Evolutionary conservation across 2,329 filamentous ascomycete genomes (phyloP).

Genomic region (Septoria linicola): DNA sequence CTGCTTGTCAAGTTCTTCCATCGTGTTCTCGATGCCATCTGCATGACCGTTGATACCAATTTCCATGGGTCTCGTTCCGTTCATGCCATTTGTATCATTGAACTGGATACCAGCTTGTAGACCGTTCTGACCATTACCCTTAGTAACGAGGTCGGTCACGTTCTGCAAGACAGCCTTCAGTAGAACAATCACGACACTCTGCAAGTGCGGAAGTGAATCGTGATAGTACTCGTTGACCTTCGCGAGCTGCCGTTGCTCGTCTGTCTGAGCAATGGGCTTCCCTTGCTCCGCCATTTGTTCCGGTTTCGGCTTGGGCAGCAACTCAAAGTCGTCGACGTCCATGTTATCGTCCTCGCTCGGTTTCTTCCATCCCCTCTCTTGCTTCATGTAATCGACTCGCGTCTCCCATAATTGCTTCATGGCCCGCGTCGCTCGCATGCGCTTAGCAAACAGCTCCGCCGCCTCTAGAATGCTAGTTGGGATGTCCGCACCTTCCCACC

Average conservation of each 20-base stretch:
- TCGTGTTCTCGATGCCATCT: conserved; percentile 34
- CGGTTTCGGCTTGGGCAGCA: conserved; percentile 25
- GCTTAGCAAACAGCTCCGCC: conserved; percentile 82
- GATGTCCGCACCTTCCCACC: conserved; percentile 91
- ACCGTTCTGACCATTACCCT: conserved; percentile 51
- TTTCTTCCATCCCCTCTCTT: conserved; percentile 81
- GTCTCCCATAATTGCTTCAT: conserved; percentile 95
- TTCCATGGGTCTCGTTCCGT: conserved; percentile 39
- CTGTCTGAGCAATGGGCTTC: conserved; percentile 27
- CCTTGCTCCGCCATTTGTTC: conserved; percentile 39
- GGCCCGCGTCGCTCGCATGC: conserved; percentile 87
- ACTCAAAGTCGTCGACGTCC: conserved; percentile 39
- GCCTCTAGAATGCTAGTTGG: conserved; percentile 94
- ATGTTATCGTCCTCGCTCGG: conserved; percentile 38
- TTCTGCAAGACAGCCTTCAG: conserved; percentile 85
- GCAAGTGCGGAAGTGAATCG: conserved; percentile 76
- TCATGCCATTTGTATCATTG: conserved; percentile 33
- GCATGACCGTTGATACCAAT: conserved; percentile 37
- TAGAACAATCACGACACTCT: conserved; percentile 89
- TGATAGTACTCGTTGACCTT: conserved; percentile 80
- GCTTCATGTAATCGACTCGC: conserved; percentile 85
- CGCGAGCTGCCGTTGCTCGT: conserved; percentile 31
- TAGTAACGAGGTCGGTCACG: conserved; percentile 77
- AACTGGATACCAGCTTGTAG: conserved; percentile 51
- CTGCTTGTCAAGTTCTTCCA: conserved; percentile 77